Evolutionary conservation across 202 grass and related monocot genomes (phyloP).

Genomic region (Bolboschoenoplectus hybrid): DNA sequence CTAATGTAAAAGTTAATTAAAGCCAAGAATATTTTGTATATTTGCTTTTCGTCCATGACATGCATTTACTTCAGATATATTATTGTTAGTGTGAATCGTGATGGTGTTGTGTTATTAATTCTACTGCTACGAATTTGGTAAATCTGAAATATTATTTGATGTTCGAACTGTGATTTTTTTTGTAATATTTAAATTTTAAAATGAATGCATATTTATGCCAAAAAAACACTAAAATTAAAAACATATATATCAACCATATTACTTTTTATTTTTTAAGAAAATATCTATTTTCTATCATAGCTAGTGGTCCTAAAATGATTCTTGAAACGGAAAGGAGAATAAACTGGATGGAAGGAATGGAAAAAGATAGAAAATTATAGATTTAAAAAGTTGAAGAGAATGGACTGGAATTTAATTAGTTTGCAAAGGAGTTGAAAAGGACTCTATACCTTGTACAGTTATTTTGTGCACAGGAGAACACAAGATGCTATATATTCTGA

Average conservation of each 20-base stretch:
- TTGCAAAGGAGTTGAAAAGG: slow-evolving; percentile 26
- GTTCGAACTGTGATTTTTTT: not conserved
- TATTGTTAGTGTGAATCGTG: not conserved
- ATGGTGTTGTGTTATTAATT: slow-evolving; percentile 8
- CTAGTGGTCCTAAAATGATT: slow-evolving; percentile 30
- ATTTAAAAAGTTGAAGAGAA: slow-evolving; percentile 17
- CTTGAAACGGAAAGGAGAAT: slow-evolving; percentile 35
- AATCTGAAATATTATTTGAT: not conserved
- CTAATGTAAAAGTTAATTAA: not conserved
- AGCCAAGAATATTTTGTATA: not conserved
- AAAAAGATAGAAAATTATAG: not conserved
- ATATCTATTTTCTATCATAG: slow-evolving; percentile 2
- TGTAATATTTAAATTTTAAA: not conserved
- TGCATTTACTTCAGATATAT: not conserved
- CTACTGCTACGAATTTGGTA: not conserved
- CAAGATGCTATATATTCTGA: slow-evolving; percentile 23
- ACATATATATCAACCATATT: not conserved
- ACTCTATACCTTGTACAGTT: slow-evolving; percentile 32
- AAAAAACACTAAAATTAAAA: not conserved
- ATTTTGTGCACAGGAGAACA: not conserved
- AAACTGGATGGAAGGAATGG: not conserved
- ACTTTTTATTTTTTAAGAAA: not conserved
- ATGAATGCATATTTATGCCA: not conserved
- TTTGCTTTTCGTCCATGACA: not conserved
- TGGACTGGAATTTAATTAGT: slow-evolving; percentile 32